Conservation (phyloP, 2,329 filamentous ascomycete species). For the Colletotrichum acutatum region DNA sequence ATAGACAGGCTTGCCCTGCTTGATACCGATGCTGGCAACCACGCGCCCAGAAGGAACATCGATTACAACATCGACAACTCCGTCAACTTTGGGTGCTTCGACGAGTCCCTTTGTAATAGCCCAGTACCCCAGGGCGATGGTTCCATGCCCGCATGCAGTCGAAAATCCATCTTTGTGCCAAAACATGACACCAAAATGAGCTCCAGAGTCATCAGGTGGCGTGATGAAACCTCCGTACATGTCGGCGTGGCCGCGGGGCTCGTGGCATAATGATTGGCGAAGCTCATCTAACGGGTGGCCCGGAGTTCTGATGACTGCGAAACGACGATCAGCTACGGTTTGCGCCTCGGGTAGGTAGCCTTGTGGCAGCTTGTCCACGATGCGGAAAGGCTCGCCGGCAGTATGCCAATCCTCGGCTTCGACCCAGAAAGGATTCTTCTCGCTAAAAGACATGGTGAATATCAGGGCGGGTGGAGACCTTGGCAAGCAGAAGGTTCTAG, state of each 20-base stretch:
- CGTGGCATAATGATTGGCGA: constrained; percentile 30
- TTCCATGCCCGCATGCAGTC: constrained; percentile 42
- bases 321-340: constrained; percentile 12
- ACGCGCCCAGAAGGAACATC: constrained; percentile 28
- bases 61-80: constrained; percentile 20
- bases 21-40: background rate
- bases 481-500: background rate
- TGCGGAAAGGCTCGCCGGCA: constrained; percentile 42
- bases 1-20: constrained; percentile 1
- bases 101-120: constrained; percentile 32
- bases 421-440: constrained; percentile 36
- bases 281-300: constrained; percentile 13
- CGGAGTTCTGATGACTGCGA: background rate
- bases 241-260: constrained; percentile 37
- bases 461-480: constrained; percentile 8
- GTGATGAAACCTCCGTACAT: constrained; percentile 43
- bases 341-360: background rate
- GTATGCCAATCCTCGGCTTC: constrained; percentile 42
- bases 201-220: constrained; percentile 37
- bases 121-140: constrained; percentile 43
- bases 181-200: constrained; percentile 41
- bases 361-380: constrained; percentile 34
- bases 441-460: background rate
- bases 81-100: background rate
- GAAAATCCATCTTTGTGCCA: constrained; percentile 45